Base-by-base conservation (phyloP, 768 basidiomycete species). In the Coprinellus aureogranulatus region DNA sequence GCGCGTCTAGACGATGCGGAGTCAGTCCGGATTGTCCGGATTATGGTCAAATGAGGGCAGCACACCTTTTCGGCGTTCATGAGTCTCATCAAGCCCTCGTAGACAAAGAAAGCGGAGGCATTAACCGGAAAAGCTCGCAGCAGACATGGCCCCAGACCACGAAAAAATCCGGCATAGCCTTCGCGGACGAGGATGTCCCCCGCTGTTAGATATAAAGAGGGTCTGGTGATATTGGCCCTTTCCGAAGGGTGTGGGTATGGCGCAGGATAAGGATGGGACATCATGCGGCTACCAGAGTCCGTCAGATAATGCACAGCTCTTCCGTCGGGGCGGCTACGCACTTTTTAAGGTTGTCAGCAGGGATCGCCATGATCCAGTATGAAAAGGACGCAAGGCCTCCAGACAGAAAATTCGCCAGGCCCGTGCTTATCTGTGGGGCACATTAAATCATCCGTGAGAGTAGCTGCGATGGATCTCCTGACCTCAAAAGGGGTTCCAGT, bases 261-360 rank as follows among this genome's bases (percentile, higher is more conserved):
- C 18, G 64, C 68, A 16, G 81, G 80, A 63, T 77, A 73, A 26
- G 84, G 81, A 55, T 79, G 68, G 0, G 84, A 74, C 84, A 88
- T 84, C 81, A 87, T 87, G 44, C 84, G 85, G 67, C 85, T 87
- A 58, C 51, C 26, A 54, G 30, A 44, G 2, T 9, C 46, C 10
- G 59, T 49, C 40, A 60, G 51, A 23, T 20, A 44, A 34, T 44
- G 57, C 45, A 30, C 26, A 44, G 44, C 50, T 50, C 42, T 22
- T 41, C 48, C 47, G 23, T 45, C 55, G 39, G 26, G 48, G 42
- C 46, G 52, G 50, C 40, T 31, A 70, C 77, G 57, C 64, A 90
- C 90, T 90, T 92, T 73, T 94, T 93, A 59, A 91, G 75, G 67
- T 90, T 90, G 71, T 94, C 92, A 55, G 86, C 80, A 3, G 90